A percentile compares a stretch with the other conserved stretches of the same genome.
Evolutionary conservation across 805 yeast genomes (phyloP).

Genomic region (Kuraishia ogatae): DNA sequence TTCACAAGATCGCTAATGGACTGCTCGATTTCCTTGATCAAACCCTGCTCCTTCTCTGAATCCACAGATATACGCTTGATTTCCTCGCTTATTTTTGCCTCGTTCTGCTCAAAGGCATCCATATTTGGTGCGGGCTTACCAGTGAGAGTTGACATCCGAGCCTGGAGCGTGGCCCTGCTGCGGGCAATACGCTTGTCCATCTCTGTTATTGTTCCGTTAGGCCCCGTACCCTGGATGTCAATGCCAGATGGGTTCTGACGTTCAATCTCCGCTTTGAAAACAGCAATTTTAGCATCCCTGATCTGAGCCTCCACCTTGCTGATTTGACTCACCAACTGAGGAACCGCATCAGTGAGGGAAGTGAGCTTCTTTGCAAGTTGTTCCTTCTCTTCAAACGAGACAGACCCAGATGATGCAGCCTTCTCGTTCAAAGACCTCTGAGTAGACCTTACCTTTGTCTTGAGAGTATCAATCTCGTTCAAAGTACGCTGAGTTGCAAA

Average conservation of each 20-base stretch:
- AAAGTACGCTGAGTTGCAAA: conserved; percentile 26
- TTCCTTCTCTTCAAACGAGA: conserved; percentile 34
- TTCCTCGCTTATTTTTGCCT: conserved; percentile 43
- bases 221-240: conserved; percentile 70
- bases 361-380: conserved; percentile 50
- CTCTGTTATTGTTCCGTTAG: conserved; percentile 80
- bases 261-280: conserved; percentile 45
- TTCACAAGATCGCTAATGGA: conserved; percentile 54
- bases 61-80: conserved; percentile 42
- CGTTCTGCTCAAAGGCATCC: conserved; percentile 44
- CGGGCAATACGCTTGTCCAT: conserved; percentile 73
- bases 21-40: conserved; percentile 62
- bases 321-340: conserved; percentile 58
- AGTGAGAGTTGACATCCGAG: conserved; percentile 89
- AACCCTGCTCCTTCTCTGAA: conserved; percentile 44
- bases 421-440: conserved; percentile 28
- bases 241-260: conserved; percentile 64
- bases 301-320: conserved; percentile 60
- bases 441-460: conserved; percentile 43
- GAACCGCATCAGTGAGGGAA: conserved; percentile 61
- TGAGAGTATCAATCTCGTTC: conserved; percentile 56
- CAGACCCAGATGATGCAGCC: conserved; percentile 8
- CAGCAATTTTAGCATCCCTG: conserved; percentile 53
- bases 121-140: conserved; percentile 51
- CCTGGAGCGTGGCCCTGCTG: conserved; percentile 68